Base-by-base conservation (phyloP, 2,329 filamentous ascomycete genomes). In the Verticillium longisporum region DNA sequence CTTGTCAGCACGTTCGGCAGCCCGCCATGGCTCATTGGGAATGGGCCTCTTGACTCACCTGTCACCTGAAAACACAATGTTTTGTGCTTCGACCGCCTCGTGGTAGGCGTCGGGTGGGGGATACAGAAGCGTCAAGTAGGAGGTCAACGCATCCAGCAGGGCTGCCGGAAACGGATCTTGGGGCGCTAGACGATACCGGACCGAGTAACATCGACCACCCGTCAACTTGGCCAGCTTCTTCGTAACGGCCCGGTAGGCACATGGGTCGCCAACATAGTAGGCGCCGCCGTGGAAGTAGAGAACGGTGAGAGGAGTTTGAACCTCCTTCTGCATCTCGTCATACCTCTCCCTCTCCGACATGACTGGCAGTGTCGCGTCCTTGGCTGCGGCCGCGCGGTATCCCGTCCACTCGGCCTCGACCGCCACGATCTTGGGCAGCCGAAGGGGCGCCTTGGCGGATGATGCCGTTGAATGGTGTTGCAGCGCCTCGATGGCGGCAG, bases 231-330 rank as follows among this genome's bases (percentile, higher is more conserved):
- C 88, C 14, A 94, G 75, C 58, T 80, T 83, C 62, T 83, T 83
- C 18, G 80, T 81, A 0, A 81, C 74, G 0, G 77, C 71, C 2
- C 91, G 83, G 68, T 92, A 87, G 0, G 85, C 87, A 1, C 80
- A 74, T 15, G 90, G 90, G 67, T 93, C 90, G 68, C 88, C 81
- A 32, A 92, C 80, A 65, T 80, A 92, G 74, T 89, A 90, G 4
- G 87, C 90, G 59, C 90, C 91, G 63, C 90, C 89, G 72, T 93
- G 89, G 67, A 93, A 83, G 72, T 91, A 92, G 21, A 93, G 76
- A 0, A 92, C 72, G 0, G 88, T 92, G 1, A 82, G 80, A 3
- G 83, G 81, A 57, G 77, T 81, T n/a, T 73, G 83, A 61, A 83
- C 83, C 69, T 92, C 90, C 61, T 80, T 80, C 83, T 90, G 88